These are phyloP conservation scores for Scheffersomyces lignicola DNA, from an alignment of 1,139 yeast genomes.

Conservation along the genomic window DNA sequence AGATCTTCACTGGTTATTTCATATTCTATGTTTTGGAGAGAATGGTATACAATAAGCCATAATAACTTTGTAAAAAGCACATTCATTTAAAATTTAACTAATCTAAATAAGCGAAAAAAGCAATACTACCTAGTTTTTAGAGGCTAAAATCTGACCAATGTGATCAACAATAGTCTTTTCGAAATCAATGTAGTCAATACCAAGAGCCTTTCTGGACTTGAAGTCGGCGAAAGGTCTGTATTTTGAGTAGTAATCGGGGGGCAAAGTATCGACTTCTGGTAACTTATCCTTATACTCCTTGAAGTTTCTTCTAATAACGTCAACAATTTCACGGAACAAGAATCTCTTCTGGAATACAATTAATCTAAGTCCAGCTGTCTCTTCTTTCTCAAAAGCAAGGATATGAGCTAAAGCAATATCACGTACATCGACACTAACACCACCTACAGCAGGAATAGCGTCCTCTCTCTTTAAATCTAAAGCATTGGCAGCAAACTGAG, in stretches of 20 bases:
- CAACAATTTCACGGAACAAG: conserved; percentile 27
- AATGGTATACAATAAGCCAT: too few species aligned
- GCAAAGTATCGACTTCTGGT: too few species aligned
- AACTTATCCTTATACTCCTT: too few species aligned
- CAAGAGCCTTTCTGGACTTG: conserved; percentile 33
- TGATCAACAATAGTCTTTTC: conserved; percentile 40
- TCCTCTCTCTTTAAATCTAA: conserved; percentile 15
- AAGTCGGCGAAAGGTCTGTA: too few species aligned
- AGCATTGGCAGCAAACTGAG: conserved; percentile 29
- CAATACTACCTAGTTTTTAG: conserved; percentile 15
- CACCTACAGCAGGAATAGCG: conserved; percentile 16
- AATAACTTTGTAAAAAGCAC: too few species aligned
- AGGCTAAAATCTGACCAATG: conserved; percentile 37
- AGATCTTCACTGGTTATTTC: too few species aligned
- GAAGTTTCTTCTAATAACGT: too few species aligned
- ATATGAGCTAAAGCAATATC: conserved; percentile 54
- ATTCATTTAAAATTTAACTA: too few species aligned
- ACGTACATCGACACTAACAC: conserved; percentile 46
- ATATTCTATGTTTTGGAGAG: too few species aligned
- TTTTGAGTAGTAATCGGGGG: too few species aligned
- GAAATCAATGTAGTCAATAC: conserved; percentile 35
- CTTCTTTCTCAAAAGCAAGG: conserved; percentile 28
- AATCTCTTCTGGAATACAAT: conserved; percentile 25
- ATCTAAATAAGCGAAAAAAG: too few species aligned
- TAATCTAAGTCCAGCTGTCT: conserved; percentile 23